Conservation (phyloP, 768 basidiomycete species). For the Lentinula lateritia region DNA sequence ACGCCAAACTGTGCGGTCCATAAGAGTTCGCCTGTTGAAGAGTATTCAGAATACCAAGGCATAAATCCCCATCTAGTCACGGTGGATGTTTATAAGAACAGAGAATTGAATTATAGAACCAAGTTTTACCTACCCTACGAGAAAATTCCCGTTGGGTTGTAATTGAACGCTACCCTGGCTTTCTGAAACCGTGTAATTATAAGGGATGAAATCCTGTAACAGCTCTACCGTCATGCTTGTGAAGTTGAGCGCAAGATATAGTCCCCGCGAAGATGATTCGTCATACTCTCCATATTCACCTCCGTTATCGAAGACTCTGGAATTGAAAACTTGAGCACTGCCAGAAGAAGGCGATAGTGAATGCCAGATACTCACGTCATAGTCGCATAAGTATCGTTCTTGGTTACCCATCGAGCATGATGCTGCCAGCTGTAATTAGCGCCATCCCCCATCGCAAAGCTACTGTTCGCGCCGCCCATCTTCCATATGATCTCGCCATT, state of each 20-base stretch:
- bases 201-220: not conserved
- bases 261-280: not conserved
- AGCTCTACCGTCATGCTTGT: not conserved
- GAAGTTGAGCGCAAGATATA: conserved; percentile 5
- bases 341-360: not conserved
- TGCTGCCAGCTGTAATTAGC: conserved; percentile 14
- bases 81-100: not conserved
- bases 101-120: not conserved
- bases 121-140: not conserved
- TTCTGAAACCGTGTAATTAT: not conserved
- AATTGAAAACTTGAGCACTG: not conserved
- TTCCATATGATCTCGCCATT: conserved; percentile 16
- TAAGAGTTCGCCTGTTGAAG: not conserved
- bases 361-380: not conserved
- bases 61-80: conserved; percentile 2
- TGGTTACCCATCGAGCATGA: conserved; percentile 13
- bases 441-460: conserved; percentile 11
- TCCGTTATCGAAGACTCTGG: conserved; percentile 5
- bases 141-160: conserved; percentile 3
- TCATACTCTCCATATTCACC: not conserved
- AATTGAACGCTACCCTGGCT: conserved; percentile 6
- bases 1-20: conserved; percentile 7
- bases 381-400: conserved; percentile 9
- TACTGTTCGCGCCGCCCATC: conserved; percentile 11
- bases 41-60: conserved; percentile 2